Evolutionary conservation across 257 asterid species (phyloP).

Genomic region (Fraxinus pennsylvanica): DNA sequence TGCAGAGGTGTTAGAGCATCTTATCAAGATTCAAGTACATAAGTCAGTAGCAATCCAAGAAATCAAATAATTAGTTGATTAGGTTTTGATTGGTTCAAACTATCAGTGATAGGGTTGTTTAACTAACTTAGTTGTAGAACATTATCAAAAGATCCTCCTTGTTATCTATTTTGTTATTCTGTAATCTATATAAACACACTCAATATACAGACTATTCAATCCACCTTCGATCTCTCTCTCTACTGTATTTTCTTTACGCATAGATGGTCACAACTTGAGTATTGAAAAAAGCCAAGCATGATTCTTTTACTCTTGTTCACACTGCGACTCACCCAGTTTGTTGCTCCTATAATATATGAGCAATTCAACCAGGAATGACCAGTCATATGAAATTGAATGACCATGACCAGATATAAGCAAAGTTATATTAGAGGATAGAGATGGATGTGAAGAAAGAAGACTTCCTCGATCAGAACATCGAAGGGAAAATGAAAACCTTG

Average conservation of each 20-base stretch:
- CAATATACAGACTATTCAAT: no score
- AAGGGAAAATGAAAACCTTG: slow-evolving; percentile 48
- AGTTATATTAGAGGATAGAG: slow-evolving; percentile 4
- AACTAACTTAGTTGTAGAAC: no score
- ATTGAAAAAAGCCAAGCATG: background rate
- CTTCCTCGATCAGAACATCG: slow-evolving; percentile 5
- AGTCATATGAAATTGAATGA: background rate
- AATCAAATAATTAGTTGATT: no score
- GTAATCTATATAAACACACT: no score
- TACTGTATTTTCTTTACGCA: background rate
- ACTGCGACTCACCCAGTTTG: background rate
- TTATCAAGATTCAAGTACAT: no score
- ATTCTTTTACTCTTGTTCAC: background rate
- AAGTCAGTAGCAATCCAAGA: no score
- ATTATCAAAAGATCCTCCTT: no score
- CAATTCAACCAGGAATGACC: background rate
- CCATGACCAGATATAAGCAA: background rate
- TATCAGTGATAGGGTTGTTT: no score
- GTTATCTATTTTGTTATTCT: no score
- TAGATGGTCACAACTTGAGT: background rate
- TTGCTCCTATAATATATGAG: background rate
- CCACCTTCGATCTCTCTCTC: no score
- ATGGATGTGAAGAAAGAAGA: background rate
- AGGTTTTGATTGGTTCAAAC: no score
- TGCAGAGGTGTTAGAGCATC: no score